A percentile compares a stretch with the other conserved stretches of the same genome.
phyloP scores from a whole-genome alignment of 129 eudicot species.

The Flaveria bidentis region DNA sequence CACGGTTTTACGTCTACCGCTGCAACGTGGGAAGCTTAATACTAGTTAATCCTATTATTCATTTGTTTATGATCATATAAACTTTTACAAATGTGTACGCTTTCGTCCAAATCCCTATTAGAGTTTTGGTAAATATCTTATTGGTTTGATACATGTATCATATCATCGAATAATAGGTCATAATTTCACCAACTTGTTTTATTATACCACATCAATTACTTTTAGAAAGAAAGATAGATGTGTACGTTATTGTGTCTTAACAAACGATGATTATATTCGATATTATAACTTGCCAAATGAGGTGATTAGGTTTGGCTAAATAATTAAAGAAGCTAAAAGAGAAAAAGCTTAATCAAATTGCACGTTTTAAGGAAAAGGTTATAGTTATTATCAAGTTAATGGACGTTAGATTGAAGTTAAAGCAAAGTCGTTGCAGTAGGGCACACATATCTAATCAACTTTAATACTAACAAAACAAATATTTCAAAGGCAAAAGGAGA shows the following conservation, averaged over 20 bases:
- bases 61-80: no score
- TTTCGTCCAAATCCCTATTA: no score
- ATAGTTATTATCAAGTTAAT: constrained; percentile 27
- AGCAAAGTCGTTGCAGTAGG: constrained; percentile 32
- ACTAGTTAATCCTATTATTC: no score
- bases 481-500: neutral
- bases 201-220: neutral
- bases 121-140: no score
- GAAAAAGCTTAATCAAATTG: constrained; percentile 17
- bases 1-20: no score
- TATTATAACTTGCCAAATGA: constrained; percentile 5
- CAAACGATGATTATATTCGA: neutral
- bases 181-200: neutral
- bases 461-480: constrained; percentile 5
- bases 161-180: neutral
- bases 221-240: neutral
- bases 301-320: constrained; percentile 3
- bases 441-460: constrained; percentile 25
- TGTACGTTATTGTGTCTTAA: constrained; percentile 10
- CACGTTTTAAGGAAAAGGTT: constrained; percentile 25
- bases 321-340: neutral
- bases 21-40: no score
- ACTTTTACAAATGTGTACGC: no score
- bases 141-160: no score
- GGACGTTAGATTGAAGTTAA: constrained; percentile 29